Percentiles rank a stretch among this genome's conserved stretches.
phyloP scores from a whole-genome alignment of 306 rosid genomes.

The Malus sieversii region DNA sequence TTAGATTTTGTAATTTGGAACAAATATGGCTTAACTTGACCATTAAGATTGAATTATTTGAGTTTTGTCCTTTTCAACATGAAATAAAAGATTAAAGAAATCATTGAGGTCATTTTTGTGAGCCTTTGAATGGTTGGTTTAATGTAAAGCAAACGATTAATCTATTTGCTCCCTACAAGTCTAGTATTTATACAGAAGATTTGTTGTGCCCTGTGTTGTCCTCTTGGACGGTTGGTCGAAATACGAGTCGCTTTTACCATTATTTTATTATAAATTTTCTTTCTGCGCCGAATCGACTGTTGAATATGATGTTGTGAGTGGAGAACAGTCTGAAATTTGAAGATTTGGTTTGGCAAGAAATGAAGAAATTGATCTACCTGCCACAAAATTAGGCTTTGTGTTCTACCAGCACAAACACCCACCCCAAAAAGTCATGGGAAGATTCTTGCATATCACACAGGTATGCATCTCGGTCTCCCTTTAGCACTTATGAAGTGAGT shows the following conservation, averaged over 20 bases:
- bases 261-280: background rate
- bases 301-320: background rate
- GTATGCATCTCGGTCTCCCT: background rate
- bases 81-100: background rate
- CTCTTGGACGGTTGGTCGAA: background rate
- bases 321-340: background rate
- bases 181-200: background rate
- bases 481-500: background rate
- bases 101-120: constrained; percentile 1
- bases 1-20: constrained; percentile 17
- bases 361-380: background rate
- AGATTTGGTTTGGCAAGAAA: background rate
- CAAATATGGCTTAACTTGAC: constrained; percentile 17
- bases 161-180: background rate
- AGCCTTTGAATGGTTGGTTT: background rate
- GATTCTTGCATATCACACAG: too few species aligned
- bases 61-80: background rate
- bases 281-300: background rate
- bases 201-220: background rate
- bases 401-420: background rate
- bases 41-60: constrained; percentile 7
- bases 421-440: background rate
- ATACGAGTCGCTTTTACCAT: background rate
- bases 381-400: background rate
- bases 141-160: constrained; percentile 1